These are phyloP conservation scores for Barnettozyma wickerhamii DNA, from an alignment of 805 yeast species.

Conservation along the genomic window DNA sequence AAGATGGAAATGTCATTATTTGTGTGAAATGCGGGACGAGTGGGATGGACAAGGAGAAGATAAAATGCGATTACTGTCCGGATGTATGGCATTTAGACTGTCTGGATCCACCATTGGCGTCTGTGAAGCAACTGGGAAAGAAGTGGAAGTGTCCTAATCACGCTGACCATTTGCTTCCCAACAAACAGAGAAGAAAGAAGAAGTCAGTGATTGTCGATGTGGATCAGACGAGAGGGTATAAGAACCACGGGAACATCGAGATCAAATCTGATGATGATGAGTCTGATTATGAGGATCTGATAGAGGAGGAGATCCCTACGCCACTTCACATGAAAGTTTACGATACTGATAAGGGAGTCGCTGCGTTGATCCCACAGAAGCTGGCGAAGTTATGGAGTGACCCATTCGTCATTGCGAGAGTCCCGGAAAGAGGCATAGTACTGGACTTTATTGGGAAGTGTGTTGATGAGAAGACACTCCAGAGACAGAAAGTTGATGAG, in stretches of 20 bases:
- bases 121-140: conserved; percentile 66
- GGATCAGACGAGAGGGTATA: conserved; percentile 43
- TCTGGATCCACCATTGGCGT: conserved; percentile 66
- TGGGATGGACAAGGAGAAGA: conserved; percentile 56
- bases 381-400: conserved; percentile 25
- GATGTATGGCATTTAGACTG: conserved; percentile 90
- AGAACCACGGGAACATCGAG: conserved; percentile 57
- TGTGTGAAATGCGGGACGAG: conserved; percentile 78
- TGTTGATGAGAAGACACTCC: conserved; percentile 29
- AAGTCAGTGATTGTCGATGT: conserved; percentile 54
- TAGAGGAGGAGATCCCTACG: conserved; percentile 27
- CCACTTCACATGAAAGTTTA: conserved; percentile 34
- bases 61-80: conserved; percentile 80
- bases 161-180: conserved; percentile 29
- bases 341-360: conserved; percentile 32
- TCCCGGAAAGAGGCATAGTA: conserved; percentile 65
- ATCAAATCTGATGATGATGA: conserved; percentile 37
- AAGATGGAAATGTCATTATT: conserved; percentile 59
- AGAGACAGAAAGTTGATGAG: conserved; percentile 31
- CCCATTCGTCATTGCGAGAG: conserved; percentile 49
- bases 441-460: conserved; percentile 63
- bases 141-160: conserved; percentile 95
- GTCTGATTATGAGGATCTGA: conserved; percentile 21
- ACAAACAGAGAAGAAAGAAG: conserved; percentile 44
- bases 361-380: conserved; percentile 28